Conservation (phyloP, 2,329 filamentous ascomycete genomes). For the Colletotrichum zoysiae region DNA sequence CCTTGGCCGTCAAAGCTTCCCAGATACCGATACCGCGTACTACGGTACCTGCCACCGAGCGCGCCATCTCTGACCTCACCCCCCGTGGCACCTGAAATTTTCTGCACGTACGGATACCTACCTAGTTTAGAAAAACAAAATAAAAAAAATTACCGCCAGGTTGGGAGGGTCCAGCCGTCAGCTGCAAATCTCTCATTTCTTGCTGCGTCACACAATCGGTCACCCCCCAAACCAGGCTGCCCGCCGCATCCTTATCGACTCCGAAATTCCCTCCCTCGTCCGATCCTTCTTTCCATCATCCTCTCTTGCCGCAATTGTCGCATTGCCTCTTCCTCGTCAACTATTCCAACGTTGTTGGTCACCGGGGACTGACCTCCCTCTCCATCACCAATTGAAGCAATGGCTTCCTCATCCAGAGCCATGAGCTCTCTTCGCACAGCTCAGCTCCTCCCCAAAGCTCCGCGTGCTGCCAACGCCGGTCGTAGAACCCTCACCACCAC, state of each 20-base stretch:
- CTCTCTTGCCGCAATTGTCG: slow-evolving; percentile 24
- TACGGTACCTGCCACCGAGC: slow-evolving; percentile 3
- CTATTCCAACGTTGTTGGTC: slow-evolving; percentile 16
- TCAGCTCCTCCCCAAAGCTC: slow-evolving; percentile 46
- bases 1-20: slow-evolving; percentile 21
- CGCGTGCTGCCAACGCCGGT: slow-evolving; percentile 46
- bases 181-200: slow-evolving; percentile 34
- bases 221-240: slow-evolving; percentile 28
- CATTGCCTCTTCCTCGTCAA: slow-evolving; percentile 30
- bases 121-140: not conserved
- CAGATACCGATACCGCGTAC: not conserved
- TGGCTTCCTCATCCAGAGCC: slow-evolving; percentile 62
- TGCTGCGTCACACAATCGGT: slow-evolving; percentile 31
- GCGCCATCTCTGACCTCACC: slow-evolving; percentile 41
- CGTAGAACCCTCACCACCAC: slow-evolving; percentile 52
- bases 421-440: slow-evolving; percentile 51
- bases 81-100: slow-evolving; percentile 41
- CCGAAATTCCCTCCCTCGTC: slow-evolving; percentile 35
- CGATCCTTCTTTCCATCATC: slow-evolving; percentile 22
- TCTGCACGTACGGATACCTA: slow-evolving; percentile 20
- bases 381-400: slow-evolving; percentile 49
- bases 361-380: slow-evolving; percentile 27
- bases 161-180: slow-evolving; percentile 39
- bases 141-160: slow-evolving; percentile 35
- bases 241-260: slow-evolving; percentile 39